Evolutionary conservation across 2,329 filamentous ascomycete genomes (phyloP), one percentile per base, ranked within the genome.

Genomic region (Paracoccidioides brasiliensis): DNA sequence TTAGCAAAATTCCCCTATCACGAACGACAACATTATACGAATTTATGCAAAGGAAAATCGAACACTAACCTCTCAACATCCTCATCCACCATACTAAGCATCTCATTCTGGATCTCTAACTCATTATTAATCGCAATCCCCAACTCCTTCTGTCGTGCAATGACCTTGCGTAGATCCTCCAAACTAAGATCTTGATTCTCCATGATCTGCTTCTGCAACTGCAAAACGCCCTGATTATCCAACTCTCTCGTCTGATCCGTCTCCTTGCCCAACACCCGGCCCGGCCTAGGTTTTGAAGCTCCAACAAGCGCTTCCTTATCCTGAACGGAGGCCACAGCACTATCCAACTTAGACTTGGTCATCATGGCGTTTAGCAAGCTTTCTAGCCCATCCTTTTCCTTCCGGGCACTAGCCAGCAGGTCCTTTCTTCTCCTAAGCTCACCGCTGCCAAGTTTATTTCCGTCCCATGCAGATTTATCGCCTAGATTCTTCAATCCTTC

Each of bases 181-280:
- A 84, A 74, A 63, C 80, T 79, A 61, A 78, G 68, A 58, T 84
- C 81, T 63, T 85, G 82, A 52, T 82, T 78, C 48, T 74, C 65
- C 70, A 85, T 83, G 56, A 81, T 76, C 62, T 83, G 78, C 60
- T 77, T 74, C 67, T 84, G 82, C 58, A 84, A 64, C 66, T 83
- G 80, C 61, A 85, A 59, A 12, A 85, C 79, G 0, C 81, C 81
- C n/a, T 77, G 70, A 58, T 85, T 84, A 65, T 84, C 82, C 59
- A 84, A 64, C 61, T 83, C 80, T 10, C 81, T 70, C 8, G 82
- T 84, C 42, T 77, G 73, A 58, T 81, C 78, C 0, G 81, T 85
- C 69, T 85, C 82, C 50, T 74, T 74, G 62, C 74, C 63, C 66
- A 79, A 46, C 62, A 81, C 60, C 59, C 80, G 55, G 67, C 81